A percentile compares a stretch with the other conserved stretches of the same genome.
Evolutionary conservation across 768 basidiomycete species (phyloP).

Genomic region (Tylopilus rubrobrunneus): DNA sequence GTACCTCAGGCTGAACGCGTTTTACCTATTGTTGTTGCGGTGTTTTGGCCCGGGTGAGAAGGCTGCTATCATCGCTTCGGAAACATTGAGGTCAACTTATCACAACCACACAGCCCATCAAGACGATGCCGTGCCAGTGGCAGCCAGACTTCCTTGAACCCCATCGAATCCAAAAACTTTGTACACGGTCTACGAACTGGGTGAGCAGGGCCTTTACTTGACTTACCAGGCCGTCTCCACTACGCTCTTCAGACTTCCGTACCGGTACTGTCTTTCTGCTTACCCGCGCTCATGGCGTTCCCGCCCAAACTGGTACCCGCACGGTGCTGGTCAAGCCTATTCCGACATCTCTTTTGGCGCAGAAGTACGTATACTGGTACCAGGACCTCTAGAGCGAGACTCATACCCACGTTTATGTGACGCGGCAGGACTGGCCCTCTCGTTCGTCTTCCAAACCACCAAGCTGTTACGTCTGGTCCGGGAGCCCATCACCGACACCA

Average conservation of each 20-base stretch:
- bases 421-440: constrained; percentile 17
- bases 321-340: constrained; percentile 18
- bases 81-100: too few relatives aligned
- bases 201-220: constrained; percentile 15
- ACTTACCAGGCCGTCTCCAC: constrained; percentile 22
- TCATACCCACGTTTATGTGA: too few relatives aligned
- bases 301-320: constrained; percentile 20
- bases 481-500: constrained; percentile 32
- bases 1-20: too few relatives aligned
- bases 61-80: too few relatives aligned
- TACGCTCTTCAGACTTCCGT: constrained; percentile 20
- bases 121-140: not conserved
- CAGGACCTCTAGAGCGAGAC: too few relatives aligned
- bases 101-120: too few relatives aligned
- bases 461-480: constrained; percentile 16
- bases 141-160: not conserved
- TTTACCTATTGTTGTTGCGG: too few relatives aligned
- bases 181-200: constrained; percentile 3
- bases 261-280: constrained; percentile 21
- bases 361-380: constrained; percentile 21
- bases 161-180: not conserved
- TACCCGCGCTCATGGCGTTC: constrained; percentile 22
- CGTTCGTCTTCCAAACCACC: constrained; percentile 19
- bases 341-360: constrained; percentile 19
- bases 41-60: too few relatives aligned